Evolutionary conservation across 129 eudicot species (phyloP), one percentile per base, ranked within the genome.

Genomic region (Silybum marianum): DNA sequence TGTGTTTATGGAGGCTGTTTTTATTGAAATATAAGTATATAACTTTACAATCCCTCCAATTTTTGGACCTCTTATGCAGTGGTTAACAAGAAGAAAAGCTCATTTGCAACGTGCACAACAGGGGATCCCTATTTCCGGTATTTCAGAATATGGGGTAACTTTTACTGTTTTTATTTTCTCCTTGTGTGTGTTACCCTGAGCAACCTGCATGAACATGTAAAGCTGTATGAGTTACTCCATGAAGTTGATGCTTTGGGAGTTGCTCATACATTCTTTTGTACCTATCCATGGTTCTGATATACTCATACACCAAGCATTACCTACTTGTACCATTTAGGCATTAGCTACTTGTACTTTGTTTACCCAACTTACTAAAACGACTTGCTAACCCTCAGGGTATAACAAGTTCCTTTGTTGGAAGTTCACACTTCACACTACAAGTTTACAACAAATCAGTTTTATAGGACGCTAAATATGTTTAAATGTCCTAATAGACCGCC

Each of bases 81-180:
- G 99, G 99, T 72, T 96, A 79, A 88, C 89, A 78, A 88, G 99
- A 91, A 83, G 99, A 78, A 92, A 90, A 82, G 95, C 97, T 32
- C 98, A 96, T 82, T 26, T 82, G 70, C 75, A 89, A 76, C 98
- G 99, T 26, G 98, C 97, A 38, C 98, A 93, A 86, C 92, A 85
- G 58, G 98, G 99, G 76, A 89, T 93, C 58, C 97, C 97, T 70
- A 77, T 88, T 77, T 83, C 86, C 39, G 46, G 83, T 69, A 72
- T 83, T 72, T 96, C 99, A 83, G 98, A 96, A 88, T 88, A 80
- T 84, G 89, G 95, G 92, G 98, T 96, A 91, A 80, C 38, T 14
- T 62, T 42, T 83, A 28, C 48, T 71, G 16, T 19, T 25, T 9
- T 13, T n/a, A n/a, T 75, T 54, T 48, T 19, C 10, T 23, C 0